Evolutionary conservation across 352 stramenopile species (phyloP).

Genomic region (Labyrinthula sp.): DNA sequence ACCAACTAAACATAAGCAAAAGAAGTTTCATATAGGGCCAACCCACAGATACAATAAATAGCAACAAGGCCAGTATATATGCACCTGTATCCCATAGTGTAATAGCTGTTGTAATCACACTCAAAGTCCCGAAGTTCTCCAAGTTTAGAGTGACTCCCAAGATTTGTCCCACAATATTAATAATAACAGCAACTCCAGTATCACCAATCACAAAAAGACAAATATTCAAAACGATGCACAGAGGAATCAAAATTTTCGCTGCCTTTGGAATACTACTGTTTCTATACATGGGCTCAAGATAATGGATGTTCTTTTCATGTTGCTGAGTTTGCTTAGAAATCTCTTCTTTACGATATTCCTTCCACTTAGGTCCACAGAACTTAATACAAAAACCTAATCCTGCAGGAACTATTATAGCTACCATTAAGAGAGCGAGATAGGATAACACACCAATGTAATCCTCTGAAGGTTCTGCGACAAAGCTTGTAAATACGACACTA

Average conservation of each 20-base stretch:
- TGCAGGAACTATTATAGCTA: not conserved
- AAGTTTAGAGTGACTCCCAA: not conserved
- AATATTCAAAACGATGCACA: not conserved
- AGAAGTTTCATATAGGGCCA: constrained; percentile 6
- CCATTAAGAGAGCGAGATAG: not conserved
- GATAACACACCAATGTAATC: not conserved
- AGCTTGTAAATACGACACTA: not conserved
- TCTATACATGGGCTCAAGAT: no score
- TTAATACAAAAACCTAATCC: constrained; percentile 4
- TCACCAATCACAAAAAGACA: constrained; percentile 3
- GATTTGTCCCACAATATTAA: not conserved
- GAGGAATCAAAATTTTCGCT: constrained; percentile 2
- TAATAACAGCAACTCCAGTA: not conserved
- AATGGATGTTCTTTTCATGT: no score
- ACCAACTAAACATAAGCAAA: constrained; percentile 1
- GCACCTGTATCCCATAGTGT: not conserved
- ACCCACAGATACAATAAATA: not conserved
- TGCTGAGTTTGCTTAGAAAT: not conserved
- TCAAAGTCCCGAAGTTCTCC: constrained; percentile 8
- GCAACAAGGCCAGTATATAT: constrained; percentile 1
- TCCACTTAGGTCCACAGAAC: not conserved
- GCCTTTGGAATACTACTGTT: not conserved
- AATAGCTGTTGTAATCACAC: not conserved
- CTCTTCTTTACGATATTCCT: not conserved
- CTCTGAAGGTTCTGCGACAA: no score